phyloP scores from a whole-genome alignment of 2,329 filamentous ascomycete species.

The Gnomoniopsis smithogilvyi region DNA sequence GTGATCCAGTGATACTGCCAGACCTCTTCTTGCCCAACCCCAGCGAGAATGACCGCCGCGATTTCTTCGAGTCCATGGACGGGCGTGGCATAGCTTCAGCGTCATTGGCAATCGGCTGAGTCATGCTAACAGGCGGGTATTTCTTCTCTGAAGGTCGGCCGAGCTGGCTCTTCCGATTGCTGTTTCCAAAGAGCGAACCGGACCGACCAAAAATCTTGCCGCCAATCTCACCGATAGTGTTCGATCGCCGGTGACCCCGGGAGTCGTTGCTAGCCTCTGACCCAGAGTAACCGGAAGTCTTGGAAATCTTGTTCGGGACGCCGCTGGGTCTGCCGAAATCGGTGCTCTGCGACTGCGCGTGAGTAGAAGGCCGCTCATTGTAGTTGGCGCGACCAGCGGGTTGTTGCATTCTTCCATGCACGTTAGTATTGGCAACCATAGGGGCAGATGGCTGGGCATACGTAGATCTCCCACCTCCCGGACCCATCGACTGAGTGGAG shows the following conservation, averaged over 20 bases:
- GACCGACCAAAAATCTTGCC: conserved; percentile 83
- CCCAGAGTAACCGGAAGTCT: conserved; percentile 54
- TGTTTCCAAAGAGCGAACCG: conserved; percentile 74
- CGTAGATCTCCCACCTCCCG: conserved; percentile 56
- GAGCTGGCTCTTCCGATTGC: conserved; percentile 44
- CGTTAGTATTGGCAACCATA: conserved; percentile 83
- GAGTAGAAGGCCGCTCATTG: conserved; percentile 34
- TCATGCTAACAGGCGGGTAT: conserved; percentile 92
- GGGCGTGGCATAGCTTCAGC: conserved; percentile 49
- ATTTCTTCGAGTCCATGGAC: conserved; percentile 67
- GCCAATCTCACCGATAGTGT: conserved; percentile 76
- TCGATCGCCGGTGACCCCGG: conserved; percentile 65
- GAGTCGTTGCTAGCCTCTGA: conserved; percentile 46
- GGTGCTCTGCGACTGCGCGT: conserved; percentile 45
- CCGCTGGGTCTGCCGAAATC: conserved; percentile 59
- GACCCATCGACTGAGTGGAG: conserved; percentile 65
- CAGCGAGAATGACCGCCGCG: conserved; percentile 68
- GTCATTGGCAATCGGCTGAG: conserved; percentile 61
- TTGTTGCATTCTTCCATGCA: conserved; percentile 85
- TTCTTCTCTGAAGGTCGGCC: conserved; percentile 59
- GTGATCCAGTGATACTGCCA: conserved; percentile 60
- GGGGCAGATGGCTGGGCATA: conserved; percentile 89
- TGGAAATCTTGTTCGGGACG: conserved; percentile 57
- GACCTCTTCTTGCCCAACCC: conserved; percentile 69
- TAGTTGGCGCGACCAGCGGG: conserved; percentile 65